Evolutionary conservation across 2,329 filamentous ascomycete species (phyloP), one percentile per base, ranked within the genome.

Genomic region (Cladosporium cucumerinum): DNA sequence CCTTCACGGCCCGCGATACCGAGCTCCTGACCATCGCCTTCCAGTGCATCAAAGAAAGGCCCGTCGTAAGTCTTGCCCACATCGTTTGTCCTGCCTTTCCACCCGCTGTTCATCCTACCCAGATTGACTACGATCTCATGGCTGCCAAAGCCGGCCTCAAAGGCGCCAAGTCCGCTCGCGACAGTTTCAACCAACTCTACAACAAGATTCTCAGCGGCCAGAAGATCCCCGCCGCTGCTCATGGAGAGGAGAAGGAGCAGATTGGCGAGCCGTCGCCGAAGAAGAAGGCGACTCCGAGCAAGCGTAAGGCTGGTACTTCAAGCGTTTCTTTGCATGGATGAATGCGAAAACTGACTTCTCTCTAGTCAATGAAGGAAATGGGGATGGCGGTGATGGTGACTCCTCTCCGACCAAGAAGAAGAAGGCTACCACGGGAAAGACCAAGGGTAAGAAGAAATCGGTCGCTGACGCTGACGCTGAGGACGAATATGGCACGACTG

Each of bases 101-200:
- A 34, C 16, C n/a, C 3, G n/a, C 57, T 12, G 21, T 49, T 6
- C 14, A 18, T 11, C 14, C 36, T 28, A 34, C 26, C 7, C 58
- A 61, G 58, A 64, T 64, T 54, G 43, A 64, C 39, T 64, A 64
- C 61, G 61, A 64, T 8, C 21, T 36, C 52, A 32, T 64, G 25
- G 61, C 61, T 32, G 7, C 23, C 23, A 48, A 32, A 32, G 54
- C 61, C 32, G 28, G 21, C 32, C 61, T 64, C 36, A 58, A 58
- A 39, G 61, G 61, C 39, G 52, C 61, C 34, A 64, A 64, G 23
- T 64, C 61, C 26, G 61, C 61, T 1, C 61, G 61, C 54, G 61
- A 64, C 52, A 39, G 25, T 36, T 64, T 64, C 39, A 18, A 25
- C 21, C 36, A 26, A 5, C 25, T 64, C 26, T 51, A 55, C 52